phyloP scores from a whole-genome alignment of 2,329 filamentous ascomycete genomes.

The Aotearoamyces nothofagi region DNA sequence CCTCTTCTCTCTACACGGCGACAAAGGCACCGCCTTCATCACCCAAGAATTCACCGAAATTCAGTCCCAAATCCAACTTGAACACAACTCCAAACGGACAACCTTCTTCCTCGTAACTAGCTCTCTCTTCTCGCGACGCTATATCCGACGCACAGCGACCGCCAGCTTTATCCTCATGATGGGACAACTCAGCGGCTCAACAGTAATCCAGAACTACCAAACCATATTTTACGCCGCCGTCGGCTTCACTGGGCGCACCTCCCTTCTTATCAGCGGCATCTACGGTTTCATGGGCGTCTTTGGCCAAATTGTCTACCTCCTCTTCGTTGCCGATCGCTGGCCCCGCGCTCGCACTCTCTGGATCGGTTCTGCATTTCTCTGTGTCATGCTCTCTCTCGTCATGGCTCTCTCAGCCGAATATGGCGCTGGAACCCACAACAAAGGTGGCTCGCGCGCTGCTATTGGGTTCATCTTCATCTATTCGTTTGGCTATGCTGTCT shows the following conservation, averaged over 20 bases:
- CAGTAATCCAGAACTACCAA: slow-evolving; percentile 25
- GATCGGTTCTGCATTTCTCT: slow-evolving; percentile 8
- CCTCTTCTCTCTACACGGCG: slow-evolving; percentile 9
- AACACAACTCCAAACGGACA: slow-evolving; percentile 9
- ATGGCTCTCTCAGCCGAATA: slow-evolving; percentile 14
- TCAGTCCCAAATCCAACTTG: slow-evolving; percentile 17
- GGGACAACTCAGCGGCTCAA: slow-evolving; percentile 20
- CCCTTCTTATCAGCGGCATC: slow-evolving; percentile 19
- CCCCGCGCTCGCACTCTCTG: slow-evolving; percentile 9
- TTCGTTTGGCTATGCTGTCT: slow-evolving; percentile 21
- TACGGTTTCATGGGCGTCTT: slow-evolving; percentile 24
- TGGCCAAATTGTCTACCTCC: slow-evolving; percentile 20
- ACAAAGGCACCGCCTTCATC: slow-evolving; percentile 11
- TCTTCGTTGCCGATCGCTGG: slow-evolving; percentile 18
- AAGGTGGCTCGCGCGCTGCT: slow-evolving; percentile 17
- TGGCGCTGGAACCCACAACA: slow-evolving; percentile 8
- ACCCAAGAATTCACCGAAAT: no score
- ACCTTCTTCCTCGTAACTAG: slow-evolving; percentile 8
- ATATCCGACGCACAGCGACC: slow-evolving; percentile 18
- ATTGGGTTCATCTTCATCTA: slow-evolving; percentile 24
- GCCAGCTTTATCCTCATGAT: slow-evolving; percentile 21
- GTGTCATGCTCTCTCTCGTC: slow-evolving; percentile 7
- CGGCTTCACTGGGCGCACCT: slow-evolving; percentile 19
- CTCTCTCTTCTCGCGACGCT: slow-evolving; percentile 14
- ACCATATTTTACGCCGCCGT: slow-evolving; percentile 20